Conservation (phyloP, 169 alveolate species). For the Toxoplasma gondii region DNA sequence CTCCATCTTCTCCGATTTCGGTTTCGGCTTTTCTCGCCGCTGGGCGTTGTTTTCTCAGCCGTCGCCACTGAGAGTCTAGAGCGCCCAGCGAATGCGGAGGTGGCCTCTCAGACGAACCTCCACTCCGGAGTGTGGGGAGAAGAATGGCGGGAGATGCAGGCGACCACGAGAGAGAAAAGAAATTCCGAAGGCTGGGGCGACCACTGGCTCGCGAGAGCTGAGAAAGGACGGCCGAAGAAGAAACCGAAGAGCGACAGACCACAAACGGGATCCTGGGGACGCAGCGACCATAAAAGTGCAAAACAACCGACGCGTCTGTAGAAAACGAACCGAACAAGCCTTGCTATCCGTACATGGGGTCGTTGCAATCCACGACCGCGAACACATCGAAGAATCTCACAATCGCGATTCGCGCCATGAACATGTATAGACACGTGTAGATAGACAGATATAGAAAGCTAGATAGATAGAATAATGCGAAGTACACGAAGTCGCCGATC, state of each 20-base stretch:
- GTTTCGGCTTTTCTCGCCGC: neutral
- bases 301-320: too few species aligned
- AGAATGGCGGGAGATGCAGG: neutral
- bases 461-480: too few species aligned
- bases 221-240: neutral
- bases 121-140: neutral
- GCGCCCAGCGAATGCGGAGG: neutral
- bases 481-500: too few species aligned
- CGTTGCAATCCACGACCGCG: too few species aligned
- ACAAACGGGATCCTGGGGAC: neutral
- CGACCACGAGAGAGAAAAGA: neutral
- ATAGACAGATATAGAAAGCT: too few species aligned
- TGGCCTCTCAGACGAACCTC: neutral
- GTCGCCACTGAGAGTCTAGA: neutral
- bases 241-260: neutral
- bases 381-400: too few species aligned
- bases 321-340: too few species aligned
- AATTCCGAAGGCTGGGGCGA: neutral
- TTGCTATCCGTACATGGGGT: too few species aligned
- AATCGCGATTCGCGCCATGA: too few species aligned
- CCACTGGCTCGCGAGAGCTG: neutral
- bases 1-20: neutral
- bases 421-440: too few species aligned
- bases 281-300: neutral
- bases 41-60: neutral